Base-by-base conservation (phyloP, 2,329 filamentous ascomycete genomes). In the Clarireedia hainanense region DNA sequence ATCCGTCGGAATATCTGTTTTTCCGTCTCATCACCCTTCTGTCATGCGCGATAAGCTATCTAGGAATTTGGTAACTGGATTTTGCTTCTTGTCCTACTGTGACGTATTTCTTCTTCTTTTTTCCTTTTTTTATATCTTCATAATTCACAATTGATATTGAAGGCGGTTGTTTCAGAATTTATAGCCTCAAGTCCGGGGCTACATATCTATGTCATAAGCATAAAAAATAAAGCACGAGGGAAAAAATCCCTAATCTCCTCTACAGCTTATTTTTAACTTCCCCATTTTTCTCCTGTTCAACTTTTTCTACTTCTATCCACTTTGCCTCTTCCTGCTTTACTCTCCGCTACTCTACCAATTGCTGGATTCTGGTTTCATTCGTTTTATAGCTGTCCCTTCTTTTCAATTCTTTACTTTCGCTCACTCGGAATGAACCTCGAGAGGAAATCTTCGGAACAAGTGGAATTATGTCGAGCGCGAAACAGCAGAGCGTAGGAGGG, bases 361-460 rank as follows among this genome's bases (percentile, higher is more conserved):
- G 46, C n/a, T 45, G 20, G 42, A 23, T 45, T 24, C n/a, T 20
- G 5, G 23, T 23, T 42, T 45, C 42, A 17, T 26, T 45, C 20
- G 14, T 12, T 26, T 45, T 12, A 7, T 45, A 23, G 12, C 20
- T 26, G n/a, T 12, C 6, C 10, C 20, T 45, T 23, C 23, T 45
- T 26, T 24, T 4, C 30, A 34, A 12, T 34, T 12, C 4, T 34
- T 34, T 34, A 34, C 30, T 34, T 7, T 34, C 30, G 30, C 9
- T 34, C 9, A 24, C 24, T 39, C 46, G 48, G 59, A 55, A 55
- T 55, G 52, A 50, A 37, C 46, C 26, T 50, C 58, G 58, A 62
- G 59, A 50, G 56, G 65, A 65, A 65, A 67, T 64, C 61, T 60
- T 55, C 42, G 53, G 47, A 57, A 47, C 49, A 55, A 45, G 46